phyloP scores from a whole-genome alignment of 192 early-diverging fungal genomes.

The Anaeromyces robustus region DNA sequence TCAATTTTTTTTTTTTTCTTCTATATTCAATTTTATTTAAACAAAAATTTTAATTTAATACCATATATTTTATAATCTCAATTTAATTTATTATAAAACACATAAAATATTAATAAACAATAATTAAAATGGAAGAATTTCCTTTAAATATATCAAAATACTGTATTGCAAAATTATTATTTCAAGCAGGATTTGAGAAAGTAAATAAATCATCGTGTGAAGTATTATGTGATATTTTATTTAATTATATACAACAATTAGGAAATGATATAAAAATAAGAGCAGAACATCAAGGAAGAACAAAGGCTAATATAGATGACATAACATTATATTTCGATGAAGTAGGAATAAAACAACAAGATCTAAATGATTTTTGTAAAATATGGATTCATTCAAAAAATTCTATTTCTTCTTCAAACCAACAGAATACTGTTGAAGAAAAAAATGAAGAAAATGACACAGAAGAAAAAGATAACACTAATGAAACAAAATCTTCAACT shows the following conservation, averaged over 20 bases:
- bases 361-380: background rate
- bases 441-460: background rate
- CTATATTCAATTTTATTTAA: no score
- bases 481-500: background rate
- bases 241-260: background rate
- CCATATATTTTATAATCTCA: no score
- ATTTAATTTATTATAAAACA: no score
- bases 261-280: background rate
- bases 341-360: background rate
- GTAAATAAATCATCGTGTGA: background rate
- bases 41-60: no score
- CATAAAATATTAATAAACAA: no score
- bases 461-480: background rate
- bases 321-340: background rate
- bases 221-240: background rate
- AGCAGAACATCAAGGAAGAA: background rate
- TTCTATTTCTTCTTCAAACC: background rate
- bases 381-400: background rate
- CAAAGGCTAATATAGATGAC: background rate
- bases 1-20: no score
- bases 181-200: background rate
- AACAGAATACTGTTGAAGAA: background rate
- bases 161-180: background rate
- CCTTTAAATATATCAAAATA: background rate
- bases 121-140: background rate